These are phyloP conservation scores for Candolleomyces efflorescens DNA, from an alignment of 768 basidiomycete genomes.

Conservation along the genomic window DNA sequence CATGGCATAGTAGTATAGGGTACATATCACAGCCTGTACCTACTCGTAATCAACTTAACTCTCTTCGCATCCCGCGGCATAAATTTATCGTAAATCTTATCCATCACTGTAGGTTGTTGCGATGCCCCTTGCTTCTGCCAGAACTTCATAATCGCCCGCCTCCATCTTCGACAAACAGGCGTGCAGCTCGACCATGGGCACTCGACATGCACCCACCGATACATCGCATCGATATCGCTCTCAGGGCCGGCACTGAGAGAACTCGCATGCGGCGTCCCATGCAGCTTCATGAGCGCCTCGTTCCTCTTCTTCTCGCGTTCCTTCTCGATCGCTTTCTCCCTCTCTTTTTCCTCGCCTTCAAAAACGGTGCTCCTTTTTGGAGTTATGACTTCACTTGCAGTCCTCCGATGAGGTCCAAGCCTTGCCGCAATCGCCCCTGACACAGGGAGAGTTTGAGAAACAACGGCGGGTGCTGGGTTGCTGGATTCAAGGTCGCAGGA, in stretches of 20 bases:
- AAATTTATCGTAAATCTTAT: slow-evolving; percentile 3
- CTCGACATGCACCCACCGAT: slow-evolving; percentile 3
- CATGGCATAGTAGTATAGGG: background rate
- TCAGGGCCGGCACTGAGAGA: background rate
- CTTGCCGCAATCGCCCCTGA: background rate
- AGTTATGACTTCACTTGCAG: background rate
- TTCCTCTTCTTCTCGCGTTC: background rate
- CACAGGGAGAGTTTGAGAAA: background rate
- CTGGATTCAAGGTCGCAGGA: background rate
- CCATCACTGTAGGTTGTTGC: background rate
- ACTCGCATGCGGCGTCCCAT: background rate
- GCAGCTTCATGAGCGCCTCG: background rate
- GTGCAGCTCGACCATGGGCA: slow-evolving; percentile 4
- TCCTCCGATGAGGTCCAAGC: background rate
- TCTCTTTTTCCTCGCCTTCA: background rate
- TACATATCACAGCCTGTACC: slow-evolving; percentile 1
- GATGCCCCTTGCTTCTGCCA: background rate
- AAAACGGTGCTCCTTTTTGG: background rate
- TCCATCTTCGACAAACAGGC: background rate
- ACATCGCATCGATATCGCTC: slow-evolving; percentile 1
- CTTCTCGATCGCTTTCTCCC: background rate
- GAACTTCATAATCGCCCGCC: background rate
- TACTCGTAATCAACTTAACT: slow-evolving; percentile 3
- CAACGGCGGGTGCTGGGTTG: background rate
- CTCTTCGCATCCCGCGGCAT: slow-evolving; percentile 2